Conservation (phyloP, 176 grass and related monocot genomes). For the Hordeum marinum region DNA sequence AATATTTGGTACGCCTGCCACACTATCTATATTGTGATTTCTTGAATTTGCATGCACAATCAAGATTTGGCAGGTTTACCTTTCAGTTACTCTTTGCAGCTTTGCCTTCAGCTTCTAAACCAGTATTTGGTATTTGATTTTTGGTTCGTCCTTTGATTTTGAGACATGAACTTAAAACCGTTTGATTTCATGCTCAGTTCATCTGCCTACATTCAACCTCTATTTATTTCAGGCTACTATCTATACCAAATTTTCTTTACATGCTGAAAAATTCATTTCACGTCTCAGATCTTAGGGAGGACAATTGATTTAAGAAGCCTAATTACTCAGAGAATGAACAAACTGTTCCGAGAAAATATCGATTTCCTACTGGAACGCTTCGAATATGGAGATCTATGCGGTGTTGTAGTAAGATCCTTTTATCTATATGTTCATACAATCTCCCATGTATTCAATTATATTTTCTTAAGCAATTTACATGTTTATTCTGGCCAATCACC, state of each 20-base stretch:
- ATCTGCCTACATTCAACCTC: not conserved
- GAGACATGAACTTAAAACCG: not conserved
- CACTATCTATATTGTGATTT: not conserved
- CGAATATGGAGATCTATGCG: constrained; percentile 84
- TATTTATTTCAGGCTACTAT: constrained; percentile 3
- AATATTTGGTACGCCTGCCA: not conserved
- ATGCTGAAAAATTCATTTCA: constrained; percentile 19
- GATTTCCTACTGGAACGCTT: constrained; percentile 87
- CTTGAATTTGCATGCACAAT: constrained; percentile 11
- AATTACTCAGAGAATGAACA: constrained; percentile 96
- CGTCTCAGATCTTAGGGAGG: constrained; percentile 77
- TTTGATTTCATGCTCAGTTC: constrained; percentile 13
- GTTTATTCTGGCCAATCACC: not conserved
- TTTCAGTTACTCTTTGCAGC: constrained; percentile 6
- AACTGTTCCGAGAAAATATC: constrained; percentile 93
- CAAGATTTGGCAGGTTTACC: not conserved
- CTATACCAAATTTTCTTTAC: not conserved
- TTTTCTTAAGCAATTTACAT: constrained; percentile 15
- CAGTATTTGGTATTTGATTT: not conserved
- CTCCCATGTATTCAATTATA: not conserved
- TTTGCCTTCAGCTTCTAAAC: constrained; percentile 5
- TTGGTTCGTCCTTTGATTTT: constrained; percentile 1
- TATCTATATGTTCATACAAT: constrained; percentile 12
- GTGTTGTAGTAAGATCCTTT: constrained; percentile 71
- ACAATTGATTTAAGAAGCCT: constrained; percentile 93